Base-by-base conservation (phyloP, 1,139 yeast genomes). In the Lodderomyces oxycetoniae region DNA sequence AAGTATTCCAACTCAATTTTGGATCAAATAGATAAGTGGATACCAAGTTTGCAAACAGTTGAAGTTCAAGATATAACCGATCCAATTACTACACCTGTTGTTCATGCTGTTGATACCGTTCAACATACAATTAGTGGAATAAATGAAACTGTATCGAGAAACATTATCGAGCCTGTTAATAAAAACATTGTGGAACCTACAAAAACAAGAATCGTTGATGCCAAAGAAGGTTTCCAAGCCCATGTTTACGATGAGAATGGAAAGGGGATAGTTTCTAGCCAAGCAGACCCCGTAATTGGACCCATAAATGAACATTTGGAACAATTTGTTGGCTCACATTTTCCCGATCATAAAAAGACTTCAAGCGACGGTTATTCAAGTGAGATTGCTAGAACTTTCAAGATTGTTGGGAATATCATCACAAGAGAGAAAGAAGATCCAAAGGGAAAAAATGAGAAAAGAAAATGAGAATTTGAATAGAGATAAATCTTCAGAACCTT, bases 231-330 rank as follows among this genome's bases (percentile, higher is more conserved):
- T 17, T 31, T 43, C 28, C 41, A 41, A 13, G 31, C 37, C 24
- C 34, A 33, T 13, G 20, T 24, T 17, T 19, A 33, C 14, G 77
- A 78, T 49, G 64, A 74, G 8, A 62, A 77, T 27, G 86, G 85
- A 12, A 77, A 75, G 47, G 81, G 83, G 26, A 53, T 78, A 31
- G 48, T 83, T 28, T 65, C 83, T 43, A 24, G 26, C 12, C 71
- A 74, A 28, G 55, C 78, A 20, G 89, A 84, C 49, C 85, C 87
- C 4, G 28, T 80, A 12, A 61, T 82, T 30, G 66, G 60, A 30
- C 88, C 89, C 13, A 35, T 79, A 27, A 85, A 84, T 56, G 59
- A 65, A 31, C 59, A 65, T 28, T 53, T 83, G 39, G 79, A 73
- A 44, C 55, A 61, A 5, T 46, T 64, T 26, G 65, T 78, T 28